Evolutionary conservation across 2,329 filamentous ascomycete species (phyloP), one percentile per base, ranked within the genome.

Genomic region (Penicillium sp.): DNA sequence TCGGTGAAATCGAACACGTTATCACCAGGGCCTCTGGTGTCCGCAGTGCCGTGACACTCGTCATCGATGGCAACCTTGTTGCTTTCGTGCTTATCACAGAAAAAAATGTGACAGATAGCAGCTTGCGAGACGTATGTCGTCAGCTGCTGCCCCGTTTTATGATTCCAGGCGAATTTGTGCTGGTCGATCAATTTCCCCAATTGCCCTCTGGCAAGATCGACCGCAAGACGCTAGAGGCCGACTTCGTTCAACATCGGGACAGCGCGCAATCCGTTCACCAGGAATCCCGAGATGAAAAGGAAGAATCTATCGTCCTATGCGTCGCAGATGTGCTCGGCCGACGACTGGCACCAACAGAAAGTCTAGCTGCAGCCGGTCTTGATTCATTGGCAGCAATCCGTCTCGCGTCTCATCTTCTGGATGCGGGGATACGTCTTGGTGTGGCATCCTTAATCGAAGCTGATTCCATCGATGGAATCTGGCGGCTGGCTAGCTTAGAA

Each of bases 151-250:
- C 92, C 0, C 78, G 80, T 4, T 94, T 87, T 67, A 96, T 96
- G 92, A 75, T 95, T 1, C 92, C 92, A 0, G 81, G 83, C 4
- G 88, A 95, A 56, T 75, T 95, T 22, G 71, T 90, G 0, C 65
- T 88, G 1, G 74, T 88, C 57, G 61, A 79, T 0, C 76, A 81
- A 8, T 86, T 96, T 52, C 91, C 91, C 1, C 85, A 87, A 48
- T 76, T 96, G 18, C 79, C 91, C 2, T 96, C 91, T 0, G 92
- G 92, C 0, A 97, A 97, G 67, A 81, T 92, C 13, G 88, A 96
- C 65, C 85, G 85, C 48, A 88, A 85, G 62, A 73, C 71, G 11
- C 74, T 96, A 7, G 79, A 85, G 60, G 67, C 75, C 1, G 75
- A 83, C 7, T 89, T 88, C 61, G 39, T 60, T 31, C 55, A 53